A percentile compares a stretch with the other conserved stretches of the same genome.
These are phyloP conservation scores for Heliocybe sulcata DNA, from an alignment of 1,284 basidiomycete genomes.

Conservation along the genomic window DNA sequence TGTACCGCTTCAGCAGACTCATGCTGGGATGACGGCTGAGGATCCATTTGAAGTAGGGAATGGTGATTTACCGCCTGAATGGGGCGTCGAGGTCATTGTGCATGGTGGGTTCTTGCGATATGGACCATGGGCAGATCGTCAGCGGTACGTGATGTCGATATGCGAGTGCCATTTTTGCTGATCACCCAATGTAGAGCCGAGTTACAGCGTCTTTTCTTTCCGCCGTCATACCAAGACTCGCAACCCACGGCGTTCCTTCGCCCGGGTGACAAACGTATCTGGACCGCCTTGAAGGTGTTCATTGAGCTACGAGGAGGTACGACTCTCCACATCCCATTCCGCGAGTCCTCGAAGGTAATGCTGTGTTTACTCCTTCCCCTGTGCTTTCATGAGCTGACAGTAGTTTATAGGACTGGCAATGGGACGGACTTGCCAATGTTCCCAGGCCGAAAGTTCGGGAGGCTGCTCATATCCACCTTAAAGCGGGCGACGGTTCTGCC, in stretches of 20 bases:
- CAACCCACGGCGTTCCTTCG: constrained; percentile 48
- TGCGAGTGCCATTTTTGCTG: background rate
- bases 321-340: constrained; percentile 75
- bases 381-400: background rate
- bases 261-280: constrained; percentile 76
- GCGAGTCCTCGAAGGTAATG: constrained; percentile 75
- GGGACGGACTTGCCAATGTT: constrained; percentile 56
- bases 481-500: constrained; percentile 74
- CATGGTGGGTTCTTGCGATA: constrained; percentile 72
- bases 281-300: constrained; percentile 74
- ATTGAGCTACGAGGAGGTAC: constrained; percentile 75
- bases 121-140: constrained; percentile 92
- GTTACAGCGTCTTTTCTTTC: constrained; percentile 78
- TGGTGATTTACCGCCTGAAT: constrained; percentile 83
- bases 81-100: constrained; percentile 82
- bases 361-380: background rate
- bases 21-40: constrained; percentile 17
- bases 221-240: constrained; percentile 64
- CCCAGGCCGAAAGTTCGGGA: constrained; percentile 51
- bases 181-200: constrained; percentile 41
- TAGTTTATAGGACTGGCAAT: constrained; percentile 67
- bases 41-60: constrained; percentile 71
- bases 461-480: constrained; percentile 66
- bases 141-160: constrained; percentile 44
- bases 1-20: constrained; percentile 39